Percentiles rank a stretch among this genome's conserved stretches.
These are phyloP conservation scores for Malus sylvestris DNA, from an alignment of 306 rosid species.

Conservation along the genomic window DNA sequence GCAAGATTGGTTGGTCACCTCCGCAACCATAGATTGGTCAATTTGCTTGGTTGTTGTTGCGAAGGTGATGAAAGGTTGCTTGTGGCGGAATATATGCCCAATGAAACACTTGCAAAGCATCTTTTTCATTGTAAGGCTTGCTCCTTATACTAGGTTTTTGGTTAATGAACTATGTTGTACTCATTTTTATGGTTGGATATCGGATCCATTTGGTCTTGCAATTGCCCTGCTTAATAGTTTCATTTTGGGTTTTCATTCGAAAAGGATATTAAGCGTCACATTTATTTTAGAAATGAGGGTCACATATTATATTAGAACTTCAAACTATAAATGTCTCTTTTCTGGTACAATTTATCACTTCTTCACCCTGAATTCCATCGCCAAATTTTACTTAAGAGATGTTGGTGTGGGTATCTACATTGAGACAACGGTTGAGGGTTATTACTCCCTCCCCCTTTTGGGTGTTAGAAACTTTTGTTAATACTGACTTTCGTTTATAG, in stretches of 20 bases:
- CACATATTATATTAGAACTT: neutral
- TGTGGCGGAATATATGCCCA: slow-evolving; percentile 48
- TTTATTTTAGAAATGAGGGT: neutral
- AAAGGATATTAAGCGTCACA: neutral
- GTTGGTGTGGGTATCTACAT: neutral
- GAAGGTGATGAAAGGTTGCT: slow-evolving; percentile 86
- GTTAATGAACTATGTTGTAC: neutral
- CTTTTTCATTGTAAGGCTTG: slow-evolving; percentile 69
- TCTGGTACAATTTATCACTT: neutral
- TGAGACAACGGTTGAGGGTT: neutral
- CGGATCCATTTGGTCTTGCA: neutral
- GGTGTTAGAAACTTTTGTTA: neutral
- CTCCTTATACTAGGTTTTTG: neutral
- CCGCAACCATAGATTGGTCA: slow-evolving; percentile 61
- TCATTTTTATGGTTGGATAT: neutral
- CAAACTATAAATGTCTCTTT: neutral
- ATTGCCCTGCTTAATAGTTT: neutral
- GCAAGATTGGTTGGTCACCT: slow-evolving; percentile 63
- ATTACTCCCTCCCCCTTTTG: neutral
- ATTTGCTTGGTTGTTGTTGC: slow-evolving; percentile 68
- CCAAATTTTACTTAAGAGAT: neutral
- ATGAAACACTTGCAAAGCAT: slow-evolving; percentile 83
- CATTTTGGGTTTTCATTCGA: neutral
- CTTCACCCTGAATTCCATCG: neutral
- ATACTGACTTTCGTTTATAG: neutral